Evolutionary conservation across 306 rosid species (phyloP), one percentile per base, ranked within the genome.

Genomic region (Castanospermum australe): DNA sequence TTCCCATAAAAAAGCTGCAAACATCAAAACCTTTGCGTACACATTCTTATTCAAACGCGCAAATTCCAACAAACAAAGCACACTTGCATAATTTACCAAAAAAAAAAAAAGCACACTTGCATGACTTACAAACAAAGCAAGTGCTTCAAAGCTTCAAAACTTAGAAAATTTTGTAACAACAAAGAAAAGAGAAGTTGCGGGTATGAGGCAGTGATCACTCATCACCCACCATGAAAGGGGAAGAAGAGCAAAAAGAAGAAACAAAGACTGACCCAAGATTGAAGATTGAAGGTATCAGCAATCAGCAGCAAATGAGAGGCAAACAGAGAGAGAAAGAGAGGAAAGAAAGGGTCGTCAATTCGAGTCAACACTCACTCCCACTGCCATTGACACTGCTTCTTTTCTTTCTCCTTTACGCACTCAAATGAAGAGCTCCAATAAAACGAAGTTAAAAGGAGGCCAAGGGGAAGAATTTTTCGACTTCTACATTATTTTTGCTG

Each of bases 311-410:
- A 24, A n/a, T 60, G 38, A 67, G 73, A 12, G 14, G 10, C 5
- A 36, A 38, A 2, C 0, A 2, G 54, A 28, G 21, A 8, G 8
- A 22, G 2, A 2, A 1, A 8, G 54, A 28, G 21, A 8, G 8
- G 17, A 1, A 2, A 1, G 9, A 39, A 12, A 6, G 3, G 15
- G 0, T 52, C 8, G 80, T 76, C 87, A 72, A 71, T 12, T 15
- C 1, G 6, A 45, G 82, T 77, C 91, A 76, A 76, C 21, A 61
- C 66, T 50, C 21, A 61, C 66, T 50, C 11, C 2, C 21, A 60
- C 28, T 15, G 25, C 33, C 2, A 7, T 17, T 9, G 13, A 15
- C 25, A 21, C 82, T 62, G 15, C 6, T n/a, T n/a, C n/a, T n/a
- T n/a, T n/a, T n/a, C n/a, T 4, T 59, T 28, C 39, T 69, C 41